A percentile compares a stretch with the other conserved stretches of the same genome.
Conservation (phyloP, 164 flowering plant genomes). For the Nymphaea colorata region DNA sequence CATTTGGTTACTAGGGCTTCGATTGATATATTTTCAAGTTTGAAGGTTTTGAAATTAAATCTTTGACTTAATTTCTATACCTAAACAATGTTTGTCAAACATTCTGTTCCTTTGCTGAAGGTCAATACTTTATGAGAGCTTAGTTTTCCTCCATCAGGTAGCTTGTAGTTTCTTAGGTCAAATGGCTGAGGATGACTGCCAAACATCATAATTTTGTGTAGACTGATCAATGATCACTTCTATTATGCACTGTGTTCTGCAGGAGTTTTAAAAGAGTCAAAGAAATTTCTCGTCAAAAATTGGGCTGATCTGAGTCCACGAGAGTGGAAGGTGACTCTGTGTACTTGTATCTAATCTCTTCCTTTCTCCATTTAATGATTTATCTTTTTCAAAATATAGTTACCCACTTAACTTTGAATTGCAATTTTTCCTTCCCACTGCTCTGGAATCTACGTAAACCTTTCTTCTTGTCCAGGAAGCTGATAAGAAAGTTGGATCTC, state of each 20-base stretch:
- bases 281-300: slow-evolving; percentile 36
- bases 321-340: slow-evolving; percentile 28
- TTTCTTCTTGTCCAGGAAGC: slow-evolving; percentile 28
- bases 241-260: slow-evolving; percentile 1
- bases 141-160: too few relatives aligned
- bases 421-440: neutral
- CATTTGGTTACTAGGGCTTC: too few relatives aligned
- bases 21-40: too few relatives aligned
- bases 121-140: too few relatives aligned
- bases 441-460: neutral
- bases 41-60: too few relatives aligned
- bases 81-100: neutral
- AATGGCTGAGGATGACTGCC: neutral
- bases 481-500: slow-evolving; percentile 10
- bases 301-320: slow-evolving; percentile 17
- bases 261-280: slow-evolving; percentile 77
- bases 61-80: too few relatives aligned
- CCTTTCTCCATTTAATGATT: neutral
- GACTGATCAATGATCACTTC: neutral
- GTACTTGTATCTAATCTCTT: slow-evolving; percentile 1
- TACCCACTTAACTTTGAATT: neutral
- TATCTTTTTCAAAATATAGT: neutral
- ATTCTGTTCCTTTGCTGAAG: neutral
- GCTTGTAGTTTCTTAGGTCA: too few relatives aligned
- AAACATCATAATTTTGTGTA: neutral